A percentile compares a stretch with the other conserved stretches of the same genome.
phyloP scores from a whole-genome alignment of 768 basidiomycete genomes.

The Gyrodon lividus region DNA sequence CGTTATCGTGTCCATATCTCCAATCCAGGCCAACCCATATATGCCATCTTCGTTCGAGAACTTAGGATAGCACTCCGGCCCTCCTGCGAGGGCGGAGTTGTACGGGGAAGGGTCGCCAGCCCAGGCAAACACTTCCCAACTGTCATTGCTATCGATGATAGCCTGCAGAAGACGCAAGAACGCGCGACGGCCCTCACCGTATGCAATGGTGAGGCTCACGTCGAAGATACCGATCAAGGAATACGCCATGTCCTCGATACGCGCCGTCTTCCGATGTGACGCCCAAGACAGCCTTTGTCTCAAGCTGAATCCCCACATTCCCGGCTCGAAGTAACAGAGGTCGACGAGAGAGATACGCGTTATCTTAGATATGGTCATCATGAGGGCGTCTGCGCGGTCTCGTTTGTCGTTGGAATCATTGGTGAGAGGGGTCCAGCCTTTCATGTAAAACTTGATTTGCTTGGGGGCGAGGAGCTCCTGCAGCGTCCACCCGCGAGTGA shows the following conservation, averaged over 20 bases:
- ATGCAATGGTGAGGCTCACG: constrained; percentile 14
- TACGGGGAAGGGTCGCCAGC: constrained; percentile 4
- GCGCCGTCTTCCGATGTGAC: constrained; percentile 18
- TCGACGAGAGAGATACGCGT: constrained; percentile 3
- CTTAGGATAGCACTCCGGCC: constrained; percentile 7
- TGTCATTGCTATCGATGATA: constrained; percentile 10
- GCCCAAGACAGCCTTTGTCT: constrained; percentile 15
- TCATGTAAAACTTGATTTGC: constrained; percentile 15
- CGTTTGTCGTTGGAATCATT: constrained; percentile 1
- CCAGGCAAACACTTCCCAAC: constrained; percentile 11
- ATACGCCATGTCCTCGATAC: constrained; percentile 19
- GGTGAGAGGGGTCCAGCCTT: constrained; percentile 12
- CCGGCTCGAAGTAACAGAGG: constrained; percentile 4
- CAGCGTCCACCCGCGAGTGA: constrained; percentile 17
- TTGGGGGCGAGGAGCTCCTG: constrained; percentile 16
- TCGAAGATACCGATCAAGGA: constrained; percentile 17
- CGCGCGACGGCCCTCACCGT: constrained; percentile 18
- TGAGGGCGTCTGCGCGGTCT: background rate
- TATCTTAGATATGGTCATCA: constrained; percentile 2
- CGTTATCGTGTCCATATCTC: constrained; percentile 2
- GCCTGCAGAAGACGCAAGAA: constrained; percentile 15
- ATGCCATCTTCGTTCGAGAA: background rate
- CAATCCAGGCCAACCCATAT: background rate
- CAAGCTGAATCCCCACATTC: constrained; percentile 4
- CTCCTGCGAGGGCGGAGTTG: constrained; percentile 3